Evolutionary conservation across 179 eudicot species (phyloP).

Genomic region (Dionaea muscipula): DNA sequence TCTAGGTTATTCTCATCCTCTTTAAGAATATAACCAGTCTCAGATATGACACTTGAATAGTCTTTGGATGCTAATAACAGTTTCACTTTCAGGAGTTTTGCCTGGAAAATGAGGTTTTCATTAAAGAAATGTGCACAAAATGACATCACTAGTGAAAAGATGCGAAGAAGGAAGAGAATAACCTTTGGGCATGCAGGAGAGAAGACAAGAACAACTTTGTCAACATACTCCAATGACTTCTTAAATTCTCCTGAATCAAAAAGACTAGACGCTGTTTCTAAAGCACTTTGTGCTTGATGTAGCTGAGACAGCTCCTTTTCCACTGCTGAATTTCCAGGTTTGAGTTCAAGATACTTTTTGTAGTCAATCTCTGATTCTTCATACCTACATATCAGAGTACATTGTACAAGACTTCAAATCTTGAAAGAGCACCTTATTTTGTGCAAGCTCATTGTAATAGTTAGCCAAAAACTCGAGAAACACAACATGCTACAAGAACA

Average conservation of each 20-base stretch:
- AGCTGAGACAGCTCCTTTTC: conserved; percentile 90
- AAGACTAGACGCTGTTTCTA: conserved; percentile 49
- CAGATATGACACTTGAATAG: conserved; percentile 64
- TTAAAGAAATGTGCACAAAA: neutral
- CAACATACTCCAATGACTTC: conserved; percentile 62
- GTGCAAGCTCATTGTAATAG: too few relatives aligned
- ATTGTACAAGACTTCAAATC: too few relatives aligned
- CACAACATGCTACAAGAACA: too few relatives aligned
- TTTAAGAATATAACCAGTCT: conserved; percentile 69
- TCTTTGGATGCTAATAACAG: conserved; percentile 58
- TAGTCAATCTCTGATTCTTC: conserved; percentile 67
- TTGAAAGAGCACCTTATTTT: too few relatives aligned
- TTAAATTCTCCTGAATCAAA: conserved; percentile 61
- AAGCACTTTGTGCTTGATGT: conserved; percentile 63
- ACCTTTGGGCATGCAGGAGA: conserved; percentile 81
- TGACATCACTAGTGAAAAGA: neutral
- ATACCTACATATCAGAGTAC: conserved; percentile 33
- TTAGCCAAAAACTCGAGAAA: too few relatives aligned
- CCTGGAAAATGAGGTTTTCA: conserved; percentile 28
- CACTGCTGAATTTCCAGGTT: conserved; percentile 52
- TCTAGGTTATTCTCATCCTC: conserved; percentile 77
- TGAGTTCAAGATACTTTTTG: conserved; percentile 57
- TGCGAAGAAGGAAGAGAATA: neutral
- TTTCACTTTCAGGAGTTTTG: conserved; percentile 62
- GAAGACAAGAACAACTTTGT: conserved; percentile 81